A percentile compares a stretch with the other conserved stretches of the same genome.
Conservation (phyloP, 345 rosid species). For the Anastatica hierochuntica region DNA sequence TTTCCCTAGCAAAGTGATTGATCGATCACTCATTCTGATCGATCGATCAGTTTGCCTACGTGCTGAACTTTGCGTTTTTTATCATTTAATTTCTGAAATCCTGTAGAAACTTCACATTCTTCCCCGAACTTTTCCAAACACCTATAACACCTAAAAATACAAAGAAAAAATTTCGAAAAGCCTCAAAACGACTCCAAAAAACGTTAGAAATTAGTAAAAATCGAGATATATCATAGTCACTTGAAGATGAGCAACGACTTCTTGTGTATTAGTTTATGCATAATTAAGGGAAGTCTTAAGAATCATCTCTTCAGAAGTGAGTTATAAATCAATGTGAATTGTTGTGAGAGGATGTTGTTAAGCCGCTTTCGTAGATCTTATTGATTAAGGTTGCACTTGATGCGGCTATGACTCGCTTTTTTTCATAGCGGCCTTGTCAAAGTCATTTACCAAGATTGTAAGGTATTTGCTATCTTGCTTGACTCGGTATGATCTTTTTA, state of each 20-base stretch:
- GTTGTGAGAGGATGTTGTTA: constrained; percentile 17
- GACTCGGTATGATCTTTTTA: constrained; percentile 41
- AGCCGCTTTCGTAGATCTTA: constrained; percentile 77
- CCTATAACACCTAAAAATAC: too few relatives aligned
- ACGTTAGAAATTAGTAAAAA: too few relatives aligned
- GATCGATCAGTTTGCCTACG: too few relatives aligned
- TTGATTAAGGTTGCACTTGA: constrained; percentile 79
- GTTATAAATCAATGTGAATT: constrained; percentile 18
- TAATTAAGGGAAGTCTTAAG: constrained; percentile 87
- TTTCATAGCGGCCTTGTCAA: constrained; percentile 71
- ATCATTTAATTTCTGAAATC: too few relatives aligned
- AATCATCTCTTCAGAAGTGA: constrained; percentile 79
- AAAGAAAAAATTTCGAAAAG: too few relatives aligned
- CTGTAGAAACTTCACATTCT: too few relatives aligned
- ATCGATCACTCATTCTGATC: too few relatives aligned
- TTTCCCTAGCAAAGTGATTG: too few relatives aligned
- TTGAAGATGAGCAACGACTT: constrained; percentile 92
- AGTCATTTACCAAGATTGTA: constrained; percentile 89
- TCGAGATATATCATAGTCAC: too few relatives aligned
- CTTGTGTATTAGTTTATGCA: constrained; percentile 93
- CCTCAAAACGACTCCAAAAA: too few relatives aligned
- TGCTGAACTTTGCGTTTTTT: too few relatives aligned
- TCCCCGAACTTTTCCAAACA: too few relatives aligned
- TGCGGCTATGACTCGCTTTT: constrained; percentile 90
- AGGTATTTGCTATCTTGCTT: constrained; percentile 69